Evolutionary conservation across 495 filamentous ascomycete genomes (phyloP), one percentile per base, ranked within the genome.

Genomic region (Daldinia grandis): DNA sequence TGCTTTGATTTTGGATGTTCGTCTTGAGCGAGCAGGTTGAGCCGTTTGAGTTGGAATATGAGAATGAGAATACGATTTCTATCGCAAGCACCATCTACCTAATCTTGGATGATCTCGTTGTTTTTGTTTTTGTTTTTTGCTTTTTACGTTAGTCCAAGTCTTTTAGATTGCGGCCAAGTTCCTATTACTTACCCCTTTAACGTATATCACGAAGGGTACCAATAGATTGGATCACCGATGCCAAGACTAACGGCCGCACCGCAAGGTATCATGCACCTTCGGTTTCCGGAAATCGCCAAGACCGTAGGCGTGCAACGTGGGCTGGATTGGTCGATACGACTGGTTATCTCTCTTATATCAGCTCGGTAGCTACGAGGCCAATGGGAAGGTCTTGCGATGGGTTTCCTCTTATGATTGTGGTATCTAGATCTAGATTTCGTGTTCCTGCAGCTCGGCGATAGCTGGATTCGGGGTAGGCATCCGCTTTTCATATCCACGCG

Each of bases 221-320:
- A 66, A 66, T 66, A 35, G 58, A 44, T 38, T 56, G 53, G 49
- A 21, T 68, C 64, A 44, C n/a, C 58, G 54, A 54, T 60, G 73
- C 73, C 73, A 73, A 70, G 73, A 37, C 44, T 44, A 57, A 59
- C 58, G 37, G 54, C 62, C 58, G 37, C 42, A 38, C 61, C 42
- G 55, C 47, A 12, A 62, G 47, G 28, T 47, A 50, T 64, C 35
- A 64, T 64, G 28, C 55, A 73, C 73, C 70, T 75, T 62, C 73
- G 66, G 42, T 76, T 76, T 74, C 65, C 35, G 71, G 73, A 76
- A 73, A 68, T 30, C 60, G 66, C 70, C 66, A 65, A 71, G 73
- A 35, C 24, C 6, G 30, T 58, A 42, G 30, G 31, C 21, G 28
- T 63, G 54, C 58, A 73, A 73, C 69, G 69, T 75, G 69, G 66